Evolutionary conservation across 257 asterid genomes (phyloP).

Genomic region (Jacaranda copaia): DNA sequence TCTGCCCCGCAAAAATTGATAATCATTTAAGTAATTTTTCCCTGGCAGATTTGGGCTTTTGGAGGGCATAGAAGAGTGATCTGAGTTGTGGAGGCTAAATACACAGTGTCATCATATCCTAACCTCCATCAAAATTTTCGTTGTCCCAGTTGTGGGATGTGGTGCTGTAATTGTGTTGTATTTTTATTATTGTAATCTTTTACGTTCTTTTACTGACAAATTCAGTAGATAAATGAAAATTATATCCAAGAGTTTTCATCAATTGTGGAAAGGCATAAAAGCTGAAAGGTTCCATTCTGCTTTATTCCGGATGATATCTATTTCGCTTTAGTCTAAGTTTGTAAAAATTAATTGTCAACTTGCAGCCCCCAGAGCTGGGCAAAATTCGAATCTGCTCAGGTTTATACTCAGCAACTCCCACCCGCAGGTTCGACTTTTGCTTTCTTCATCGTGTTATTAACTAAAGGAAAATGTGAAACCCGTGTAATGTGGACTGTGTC

Average conservation of each 20-base stretch:
- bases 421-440: not conserved
- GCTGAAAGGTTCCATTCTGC: not conserved
- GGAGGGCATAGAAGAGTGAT: conserved; percentile 92
- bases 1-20: not conserved
- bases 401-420: not conserved
- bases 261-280: conserved; percentile 18
- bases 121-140: conserved; percentile 29
- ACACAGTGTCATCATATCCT: conserved; percentile 8
- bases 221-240: conserved; percentile 47
- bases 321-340: no score
- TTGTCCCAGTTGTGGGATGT: conserved; percentile 35
- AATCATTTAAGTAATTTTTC: conserved; percentile 16
- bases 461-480: no score
- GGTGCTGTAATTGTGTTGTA: conserved; percentile 36
- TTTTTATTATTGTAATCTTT: conserved; percentile 27
- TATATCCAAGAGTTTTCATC: conserved; percentile 36
- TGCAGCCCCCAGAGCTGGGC: not conserved
- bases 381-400: no score
- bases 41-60: conserved; percentile 93
- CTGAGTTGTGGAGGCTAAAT: conserved; percentile 44
- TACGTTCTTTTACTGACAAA: conserved; percentile 38
- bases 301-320: no score
- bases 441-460: not conserved
- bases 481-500: no score
- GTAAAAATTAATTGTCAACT: not conserved